phyloP scores from a whole-genome alignment of 306 rosid species.

The Casuarina glauca region DNA sequence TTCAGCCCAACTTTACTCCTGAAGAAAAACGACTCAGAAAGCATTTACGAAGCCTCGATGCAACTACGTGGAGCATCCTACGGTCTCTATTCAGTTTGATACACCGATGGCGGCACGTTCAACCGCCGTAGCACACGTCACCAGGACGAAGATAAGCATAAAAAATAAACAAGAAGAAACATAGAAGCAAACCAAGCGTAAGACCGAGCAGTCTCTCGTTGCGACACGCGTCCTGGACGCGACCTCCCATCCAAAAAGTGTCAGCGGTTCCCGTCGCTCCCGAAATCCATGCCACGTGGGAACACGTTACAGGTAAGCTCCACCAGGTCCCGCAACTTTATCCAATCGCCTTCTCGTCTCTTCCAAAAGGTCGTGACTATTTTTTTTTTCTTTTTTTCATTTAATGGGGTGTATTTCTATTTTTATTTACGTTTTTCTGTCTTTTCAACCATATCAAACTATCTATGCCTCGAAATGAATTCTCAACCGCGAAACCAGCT shows the following conservation, averaged over 20 bases:
- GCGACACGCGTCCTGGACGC: slow-evolving; percentile 35
- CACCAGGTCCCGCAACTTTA: slow-evolving; percentile 48
- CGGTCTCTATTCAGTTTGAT: not conserved
- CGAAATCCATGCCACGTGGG: slow-evolving; percentile 41
- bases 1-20: not conserved
- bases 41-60: not conserved
- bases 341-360: slow-evolving; percentile 63
- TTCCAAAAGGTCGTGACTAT: slow-evolving; percentile 45
- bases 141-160: not conserved
- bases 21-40: not conserved
- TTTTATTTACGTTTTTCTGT: not conserved
- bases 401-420: not conserved
- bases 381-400: slow-evolving; percentile 19
- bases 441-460: slow-evolving; percentile 28
- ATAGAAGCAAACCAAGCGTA: not conserved
- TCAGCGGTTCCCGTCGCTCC: slow-evolving; percentile 29
- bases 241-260: slow-evolving; percentile 35
- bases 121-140: not conserved
- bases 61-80: not conserved
- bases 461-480: slow-evolving; percentile 52
- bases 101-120: not conserved
- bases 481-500: slow-evolving; percentile 73
- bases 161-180: not conserved
- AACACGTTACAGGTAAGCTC: slow-evolving; percentile 4
- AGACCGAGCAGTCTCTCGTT: not conserved